A percentile compares a stretch with the other conserved stretches of the same genome.
phyloP scores from a whole-genome alignment of 169 alveolate species.

The Plasmodium adleri region DNA sequence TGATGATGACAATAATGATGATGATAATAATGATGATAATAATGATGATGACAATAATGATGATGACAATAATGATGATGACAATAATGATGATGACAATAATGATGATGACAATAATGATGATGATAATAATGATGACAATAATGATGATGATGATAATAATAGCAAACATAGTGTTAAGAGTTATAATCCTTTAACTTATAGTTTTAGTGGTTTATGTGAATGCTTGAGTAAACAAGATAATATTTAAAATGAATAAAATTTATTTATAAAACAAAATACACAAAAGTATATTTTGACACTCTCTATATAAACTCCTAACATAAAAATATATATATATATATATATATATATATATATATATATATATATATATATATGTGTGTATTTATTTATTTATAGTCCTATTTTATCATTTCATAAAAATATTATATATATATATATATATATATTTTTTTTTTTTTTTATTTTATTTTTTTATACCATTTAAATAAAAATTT shows the following conservation, averaged over 20 bases:
- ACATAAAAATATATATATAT: too few species aligned
- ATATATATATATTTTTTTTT: too few species aligned
- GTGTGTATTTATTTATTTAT: too few species aligned
- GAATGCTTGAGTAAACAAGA: conserved; percentile 21
- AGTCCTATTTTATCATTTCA: too few species aligned
- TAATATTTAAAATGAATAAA: not conserved
- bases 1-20: not conserved
- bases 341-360: too few species aligned
- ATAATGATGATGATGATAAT: not conserved
- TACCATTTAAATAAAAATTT: too few species aligned
- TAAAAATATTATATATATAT: too few species aligned
- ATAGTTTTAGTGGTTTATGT: conserved; percentile 27
- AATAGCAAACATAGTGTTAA: conserved; percentile 10
- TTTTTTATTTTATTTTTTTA: too few species aligned
- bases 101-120: not conserved
- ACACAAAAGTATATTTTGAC: too few species aligned
- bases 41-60: not conserved
- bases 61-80: not conserved
- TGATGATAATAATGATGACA: not conserved
- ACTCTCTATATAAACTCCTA: too few species aligned
- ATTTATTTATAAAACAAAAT: too few species aligned
- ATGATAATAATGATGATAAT: not conserved
- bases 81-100: not conserved
- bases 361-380: too few species aligned
- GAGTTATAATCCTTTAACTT: conserved; percentile 23